Evolutionary conservation across 2,329 filamentous ascomycete species (phyloP), one percentile per base, ranked within the genome.

Genomic region (Pseudogymnoascus sp.): DNA sequence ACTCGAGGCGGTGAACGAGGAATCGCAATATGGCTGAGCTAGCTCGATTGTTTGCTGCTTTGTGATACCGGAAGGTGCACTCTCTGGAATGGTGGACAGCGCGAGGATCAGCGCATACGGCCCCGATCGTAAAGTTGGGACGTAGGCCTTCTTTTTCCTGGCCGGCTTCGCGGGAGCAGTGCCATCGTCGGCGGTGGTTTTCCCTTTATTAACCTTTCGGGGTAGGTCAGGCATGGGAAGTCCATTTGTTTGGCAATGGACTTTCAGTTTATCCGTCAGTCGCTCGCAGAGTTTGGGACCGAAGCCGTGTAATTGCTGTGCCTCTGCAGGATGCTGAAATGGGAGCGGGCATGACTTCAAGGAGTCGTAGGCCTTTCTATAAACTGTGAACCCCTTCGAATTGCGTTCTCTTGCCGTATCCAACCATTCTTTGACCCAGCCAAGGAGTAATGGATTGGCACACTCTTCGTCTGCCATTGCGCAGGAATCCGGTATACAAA

Each of bases 381-480:
- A 93, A 0, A 84, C 87, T n/a, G 81, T 84, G 23, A 86, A 76
- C 21, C 88, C 88, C 71, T 90, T 91, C 16, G 84, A 83, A 70
- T 88, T 90, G 52, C 82, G 83, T 67, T 90, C 84, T 59, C 82
- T 80, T 11, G 88, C 89, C 41, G 82, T 72, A 49, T 92, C 88
- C 59, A 88, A 81, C 88, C 88, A 91, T 77, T 92, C 88, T 70
- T 89, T 87, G 60, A 93, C 84, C 86, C 88, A 93, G 66, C 77
- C 76, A 9, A 93, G 80, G 7, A 91, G 80, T 41, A 90, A 79
- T 4, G 89, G 86, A 69, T 95, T 95, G 14, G 70, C 69, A 40
- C 70, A 72, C 61, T 69, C 65, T 33, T 62, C 43, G 28, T 37
- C 37, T 8, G 49, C 25, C 61, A 62, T 59, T 18, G 61, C 18